A percentile compares a stretch with the other conserved stretches of the same genome.
Evolutionary conservation across 1,139 yeast species (phyloP).

Genomic region (Suhomyces chickasaworum): DNA sequence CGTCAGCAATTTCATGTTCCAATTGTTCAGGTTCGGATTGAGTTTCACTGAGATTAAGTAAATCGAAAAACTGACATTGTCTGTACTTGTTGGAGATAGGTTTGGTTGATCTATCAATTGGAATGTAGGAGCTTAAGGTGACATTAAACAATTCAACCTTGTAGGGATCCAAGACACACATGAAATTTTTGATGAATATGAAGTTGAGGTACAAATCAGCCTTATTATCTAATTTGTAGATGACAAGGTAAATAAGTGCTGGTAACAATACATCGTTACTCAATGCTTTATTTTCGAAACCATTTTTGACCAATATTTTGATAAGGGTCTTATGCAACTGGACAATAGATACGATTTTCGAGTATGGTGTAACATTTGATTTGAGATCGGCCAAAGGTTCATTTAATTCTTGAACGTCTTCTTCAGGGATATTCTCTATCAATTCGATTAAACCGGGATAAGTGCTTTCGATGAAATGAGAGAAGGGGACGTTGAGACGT

Average conservation of each 20-base stretch:
- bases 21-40: slow-evolving; percentile 4
- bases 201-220: slow-evolving; percentile 40
- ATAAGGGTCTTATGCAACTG: slow-evolving; percentile 37
- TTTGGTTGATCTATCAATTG: slow-evolving; percentile 22
- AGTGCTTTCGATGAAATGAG: slow-evolving; percentile 31
- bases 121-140: slow-evolving; percentile 23
- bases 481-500: slow-evolving; percentile 30
- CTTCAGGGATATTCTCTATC: slow-evolving; percentile 20
- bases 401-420: slow-evolving; percentile 14
- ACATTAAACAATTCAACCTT: slow-evolving; percentile 24
- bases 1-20: slow-evolving; percentile 14
- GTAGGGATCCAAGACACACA: slow-evolving; percentile 38
- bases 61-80: slow-evolving; percentile 30
- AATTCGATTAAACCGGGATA: slow-evolving; percentile 21
- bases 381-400: slow-evolving; percentile 21
- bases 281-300: slow-evolving; percentile 25
- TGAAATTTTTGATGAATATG: slow-evolving; percentile 40
- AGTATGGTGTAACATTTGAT: slow-evolving; percentile 33
- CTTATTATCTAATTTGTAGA: slow-evolving; percentile 25
- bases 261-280: slow-evolving; percentile 47
- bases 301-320: slow-evolving; percentile 21
- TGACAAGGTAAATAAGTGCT: slow-evolving; percentile 38
- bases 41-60: slow-evolving; percentile 32
- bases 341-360: slow-evolving; percentile 35
- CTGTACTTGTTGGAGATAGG: slow-evolving; percentile 18